Evolutionary conservation across 129 eudicot genomes (phyloP).

Genomic region (Flaveria trinervia): DNA sequence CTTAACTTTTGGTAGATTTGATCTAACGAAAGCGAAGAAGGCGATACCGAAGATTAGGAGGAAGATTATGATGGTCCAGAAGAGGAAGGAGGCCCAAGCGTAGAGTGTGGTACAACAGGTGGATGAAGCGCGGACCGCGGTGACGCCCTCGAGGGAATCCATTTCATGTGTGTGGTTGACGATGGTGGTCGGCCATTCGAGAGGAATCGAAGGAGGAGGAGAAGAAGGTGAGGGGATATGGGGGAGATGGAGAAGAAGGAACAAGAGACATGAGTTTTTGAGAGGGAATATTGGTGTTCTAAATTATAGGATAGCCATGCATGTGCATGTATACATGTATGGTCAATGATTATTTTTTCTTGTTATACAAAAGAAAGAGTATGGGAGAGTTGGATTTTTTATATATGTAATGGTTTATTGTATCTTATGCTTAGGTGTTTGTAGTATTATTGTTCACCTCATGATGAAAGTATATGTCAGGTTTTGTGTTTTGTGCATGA

Average conservation of each 20-base stretch:
- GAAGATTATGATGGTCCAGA: conserved; percentile 31
- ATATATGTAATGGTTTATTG: background rate
- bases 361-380: too few species aligned
- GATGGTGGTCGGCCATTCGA: conserved; percentile 27
- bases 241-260: conserved; percentile 15
- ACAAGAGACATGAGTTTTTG: conserved; percentile 25
- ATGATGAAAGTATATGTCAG: too few species aligned
- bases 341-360: background rate
- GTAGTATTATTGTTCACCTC: too few species aligned
- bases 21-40: conserved; percentile 39
- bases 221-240: conserved; percentile 19
- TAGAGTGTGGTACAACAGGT: conserved; percentile 27
- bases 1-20: conserved; percentile 40
- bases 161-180: conserved; percentile 18
- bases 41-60: conserved; percentile 33
- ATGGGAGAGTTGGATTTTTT: background rate
- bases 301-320: conserved; percentile 40
- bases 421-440: too few species aligned
- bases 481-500: too few species aligned
- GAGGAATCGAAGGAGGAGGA: conserved; percentile 21
- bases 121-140: conserved; percentile 13
- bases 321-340: conserved; percentile 6
- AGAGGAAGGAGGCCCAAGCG: conserved; percentile 34
- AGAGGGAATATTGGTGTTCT: conserved; percentile 26
- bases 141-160: conserved; percentile 29